Conservation (phyloP, 108 stramenopile species). For the Cyclotella cryptica region DNA sequence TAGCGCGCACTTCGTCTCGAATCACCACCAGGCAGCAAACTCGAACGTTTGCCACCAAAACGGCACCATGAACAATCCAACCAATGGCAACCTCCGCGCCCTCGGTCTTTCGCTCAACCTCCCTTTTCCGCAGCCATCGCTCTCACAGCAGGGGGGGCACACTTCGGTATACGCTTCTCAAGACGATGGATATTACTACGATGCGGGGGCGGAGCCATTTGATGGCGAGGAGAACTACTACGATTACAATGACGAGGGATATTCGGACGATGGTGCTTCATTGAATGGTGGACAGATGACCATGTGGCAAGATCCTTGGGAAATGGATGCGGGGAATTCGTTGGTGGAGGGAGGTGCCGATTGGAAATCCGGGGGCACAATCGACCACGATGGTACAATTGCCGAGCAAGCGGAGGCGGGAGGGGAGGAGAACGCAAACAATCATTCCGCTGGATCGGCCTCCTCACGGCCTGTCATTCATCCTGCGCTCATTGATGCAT, state of each 20-base stretch:
- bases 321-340: neutral
- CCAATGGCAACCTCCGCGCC: neutral
- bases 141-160: neutral
- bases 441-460: too few species aligned
- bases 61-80: neutral
- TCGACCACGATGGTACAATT: neutral
- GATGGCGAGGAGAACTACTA: too few species aligned
- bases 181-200: neutral
- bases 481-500: constrained; percentile 2
- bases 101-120: neutral
- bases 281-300: neutral
- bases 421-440: neutral
- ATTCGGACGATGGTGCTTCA: neutral
- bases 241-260: neutral
- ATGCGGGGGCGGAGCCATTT: too few species aligned
- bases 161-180: neutral
- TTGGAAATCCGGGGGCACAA: neutral
- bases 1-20: too few species aligned
- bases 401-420: neutral
- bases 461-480: constrained; percentile 8
- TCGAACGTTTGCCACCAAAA: neutral
- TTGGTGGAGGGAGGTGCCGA: neutral
- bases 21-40: too few species aligned
- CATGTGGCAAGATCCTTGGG: neutral
- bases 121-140: neutral